These are phyloP conservation scores for Metschnikowia arizonensis DNA, from an alignment of 805 yeast species.

Conservation along the genomic window DNA sequence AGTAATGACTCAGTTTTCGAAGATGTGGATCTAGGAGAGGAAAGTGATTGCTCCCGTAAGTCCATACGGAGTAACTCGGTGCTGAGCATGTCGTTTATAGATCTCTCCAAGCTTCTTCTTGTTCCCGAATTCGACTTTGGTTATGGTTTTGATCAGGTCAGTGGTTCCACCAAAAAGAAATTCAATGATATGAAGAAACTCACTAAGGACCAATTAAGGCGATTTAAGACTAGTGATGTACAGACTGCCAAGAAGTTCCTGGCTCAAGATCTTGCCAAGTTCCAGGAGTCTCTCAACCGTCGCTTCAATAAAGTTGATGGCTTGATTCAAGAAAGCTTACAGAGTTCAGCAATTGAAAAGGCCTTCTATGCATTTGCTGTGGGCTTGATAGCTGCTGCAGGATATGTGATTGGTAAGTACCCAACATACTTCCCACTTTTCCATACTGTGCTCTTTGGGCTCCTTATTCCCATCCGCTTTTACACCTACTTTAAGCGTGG, in stretches of 20 bases:
- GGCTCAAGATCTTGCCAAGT: conserved; percentile 24
- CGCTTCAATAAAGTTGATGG: conserved; percentile 34
- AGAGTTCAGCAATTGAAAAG: conserved; percentile 55
- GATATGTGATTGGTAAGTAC: conserved; percentile 69
- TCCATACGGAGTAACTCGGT: conserved; percentile 15
- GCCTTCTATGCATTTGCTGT: conserved; percentile 73
- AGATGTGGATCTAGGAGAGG: conserved; percentile 3
- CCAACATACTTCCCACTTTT: conserved; percentile 75
- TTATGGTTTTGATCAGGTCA: conserved; percentile 31
- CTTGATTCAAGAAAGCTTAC: conserved; percentile 32
- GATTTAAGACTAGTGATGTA: conserved; percentile 21
- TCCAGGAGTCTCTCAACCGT: conserved; percentile 31
- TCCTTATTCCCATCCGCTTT: conserved; percentile 80
- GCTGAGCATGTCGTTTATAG: conserved; percentile 31
- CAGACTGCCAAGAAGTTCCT: conserved; percentile 12
- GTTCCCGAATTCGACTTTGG: conserved; percentile 44
- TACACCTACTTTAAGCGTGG: conserved; percentile 76
- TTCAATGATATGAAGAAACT: conserved; percentile 34
- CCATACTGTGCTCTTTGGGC: conserved; percentile 56
- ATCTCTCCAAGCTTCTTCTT: conserved; percentile 34
- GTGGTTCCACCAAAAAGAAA: conserved; percentile 34
- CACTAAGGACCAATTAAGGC: conserved; percentile 30
- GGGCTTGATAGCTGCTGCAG: conserved; percentile 62
- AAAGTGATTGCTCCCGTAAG: neutral
- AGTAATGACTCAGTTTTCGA: neutral